phyloP scores from a whole-genome alignment of 306 rosid genomes.

The Trifolium fragiferum region DNA sequence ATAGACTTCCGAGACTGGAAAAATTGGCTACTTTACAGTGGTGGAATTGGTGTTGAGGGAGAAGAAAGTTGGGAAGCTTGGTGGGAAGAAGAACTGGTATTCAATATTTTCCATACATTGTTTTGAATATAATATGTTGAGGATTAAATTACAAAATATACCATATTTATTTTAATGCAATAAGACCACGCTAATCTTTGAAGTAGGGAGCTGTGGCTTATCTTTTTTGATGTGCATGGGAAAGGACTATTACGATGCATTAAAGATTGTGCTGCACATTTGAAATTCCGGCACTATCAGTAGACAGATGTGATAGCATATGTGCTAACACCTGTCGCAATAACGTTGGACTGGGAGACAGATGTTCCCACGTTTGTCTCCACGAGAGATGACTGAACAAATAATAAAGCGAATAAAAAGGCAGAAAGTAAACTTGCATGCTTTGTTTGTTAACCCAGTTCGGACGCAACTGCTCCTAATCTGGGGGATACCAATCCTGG shows the following conservation, averaged over 20 bases:
- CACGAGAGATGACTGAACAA: no score
- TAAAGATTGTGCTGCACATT: background rate
- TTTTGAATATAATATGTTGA: background rate
- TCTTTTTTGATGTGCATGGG: conserved; percentile 1
- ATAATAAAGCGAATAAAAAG: no score
- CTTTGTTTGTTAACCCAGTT: no score
- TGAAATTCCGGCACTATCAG: no score
- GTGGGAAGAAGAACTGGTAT: conserved; percentile 99
- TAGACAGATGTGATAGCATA: no score
- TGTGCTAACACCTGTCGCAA: no score
- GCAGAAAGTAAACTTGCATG: no score
- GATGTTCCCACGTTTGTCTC: no score
- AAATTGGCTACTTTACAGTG: conserved; percentile 73
- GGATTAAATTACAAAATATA: no score
- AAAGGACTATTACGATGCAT: background rate
- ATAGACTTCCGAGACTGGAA: conserved; percentile 94
- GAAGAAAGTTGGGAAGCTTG: conserved; percentile 99
- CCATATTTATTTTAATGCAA: background rate
- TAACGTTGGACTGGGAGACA: no score
- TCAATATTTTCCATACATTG: conserved; percentile 11
- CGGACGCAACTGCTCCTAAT: no score
- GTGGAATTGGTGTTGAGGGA: conserved; percentile 85
- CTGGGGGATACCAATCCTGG: no score
- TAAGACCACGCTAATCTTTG: background rate
- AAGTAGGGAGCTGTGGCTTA: conserved; percentile 22